phyloP scores from a whole-genome alignment of 108 stramenopile species.

The Skeletonema marinoi region DNA sequence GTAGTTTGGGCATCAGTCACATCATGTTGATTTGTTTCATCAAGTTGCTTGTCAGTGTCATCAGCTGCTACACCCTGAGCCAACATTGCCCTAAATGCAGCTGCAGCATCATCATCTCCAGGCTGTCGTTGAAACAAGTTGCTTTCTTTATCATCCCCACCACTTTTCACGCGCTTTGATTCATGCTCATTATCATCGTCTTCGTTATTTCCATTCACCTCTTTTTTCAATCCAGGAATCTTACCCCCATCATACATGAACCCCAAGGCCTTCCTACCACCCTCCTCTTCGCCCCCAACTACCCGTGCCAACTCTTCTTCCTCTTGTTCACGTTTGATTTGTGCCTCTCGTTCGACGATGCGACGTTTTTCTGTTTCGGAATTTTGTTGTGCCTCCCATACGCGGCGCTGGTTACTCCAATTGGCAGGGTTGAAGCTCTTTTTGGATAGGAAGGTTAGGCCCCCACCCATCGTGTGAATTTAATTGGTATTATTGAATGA shows the following conservation, averaged over 20 bases:
- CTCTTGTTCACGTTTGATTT: conserved; percentile 77
- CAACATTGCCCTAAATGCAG: conserved; percentile 81
- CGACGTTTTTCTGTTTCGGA: conserved; percentile 58
- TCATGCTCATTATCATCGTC: background rate
- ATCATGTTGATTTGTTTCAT: background rate
- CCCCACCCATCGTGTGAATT: conserved; percentile 69
- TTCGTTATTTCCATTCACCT: conserved; percentile 10
- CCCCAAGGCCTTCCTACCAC: conserved; percentile 63
- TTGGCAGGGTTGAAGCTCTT: conserved; percentile 88
- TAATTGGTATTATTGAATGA: background rate
- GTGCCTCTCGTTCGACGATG: conserved; percentile 60
- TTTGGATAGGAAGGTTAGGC: conserved; percentile 83
- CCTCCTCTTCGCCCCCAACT: conserved; percentile 62
- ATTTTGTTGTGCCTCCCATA: conserved; percentile 79
- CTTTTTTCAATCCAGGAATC: conserved; percentile 61
- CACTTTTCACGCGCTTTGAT: background rate
- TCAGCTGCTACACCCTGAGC: conserved; percentile 33
- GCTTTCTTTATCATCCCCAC: background rate
- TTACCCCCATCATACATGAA: conserved; percentile 79
- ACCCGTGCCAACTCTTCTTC: conserved; percentile 78
- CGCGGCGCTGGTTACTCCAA: conserved; percentile 66
- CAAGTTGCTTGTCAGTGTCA: background rate
- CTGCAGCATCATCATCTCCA: conserved; percentile 85
- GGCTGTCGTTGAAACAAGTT: conserved; percentile 53
- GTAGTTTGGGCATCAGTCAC: background rate